These are phyloP conservation scores for Hura crepitans DNA, from an alignment of 441 rosid genomes.

Conservation along the genomic window DNA sequence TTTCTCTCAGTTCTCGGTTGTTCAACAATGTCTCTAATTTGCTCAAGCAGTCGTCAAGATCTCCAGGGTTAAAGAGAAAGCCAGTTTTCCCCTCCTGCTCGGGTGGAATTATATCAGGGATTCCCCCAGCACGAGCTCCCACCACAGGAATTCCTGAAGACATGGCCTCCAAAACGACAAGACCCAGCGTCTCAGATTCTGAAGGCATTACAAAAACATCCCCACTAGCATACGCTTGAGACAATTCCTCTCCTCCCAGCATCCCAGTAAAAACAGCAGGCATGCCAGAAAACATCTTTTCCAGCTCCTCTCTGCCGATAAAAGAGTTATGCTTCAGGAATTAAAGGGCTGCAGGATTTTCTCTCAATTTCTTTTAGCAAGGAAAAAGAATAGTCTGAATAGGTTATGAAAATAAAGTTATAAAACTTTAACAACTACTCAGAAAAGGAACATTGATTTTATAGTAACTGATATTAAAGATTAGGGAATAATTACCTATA, in stretches of 20 bases:
- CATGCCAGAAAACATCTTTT: constrained; percentile 78
- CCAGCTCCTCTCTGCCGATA: constrained; percentile 67
- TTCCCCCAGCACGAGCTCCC: constrained; percentile 90
- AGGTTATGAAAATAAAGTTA: too few relatives aligned
- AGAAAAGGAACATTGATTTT: too few relatives aligned
- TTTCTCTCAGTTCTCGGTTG: constrained; percentile 57
- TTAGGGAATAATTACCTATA: constrained; percentile 46
- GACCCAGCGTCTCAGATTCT: constrained; percentile 93
- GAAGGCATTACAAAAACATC: constrained; percentile 96
- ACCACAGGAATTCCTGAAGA: constrained; percentile 90
- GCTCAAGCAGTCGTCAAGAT: constrained; percentile 76
- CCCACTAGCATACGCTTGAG: constrained; percentile 94
- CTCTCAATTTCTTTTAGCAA: neutral
- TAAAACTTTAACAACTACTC: too few relatives aligned
- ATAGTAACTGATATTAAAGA: too few relatives aligned
- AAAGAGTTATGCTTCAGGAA: neutral
- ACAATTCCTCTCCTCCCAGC: constrained; percentile 86
- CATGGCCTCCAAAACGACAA: constrained; percentile 95
- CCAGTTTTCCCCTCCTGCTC: constrained; percentile 91
- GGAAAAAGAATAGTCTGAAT: neutral
- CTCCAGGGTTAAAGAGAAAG: constrained; percentile 69
- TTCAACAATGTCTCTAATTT: constrained; percentile 56
- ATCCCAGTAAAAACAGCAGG: constrained; percentile 93
- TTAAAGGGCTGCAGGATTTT: neutral
- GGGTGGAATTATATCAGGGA: constrained; percentile 85